Base-by-base conservation (phyloP, 495 filamentous ascomycete species). In the Chaetomium tenue region DNA sequence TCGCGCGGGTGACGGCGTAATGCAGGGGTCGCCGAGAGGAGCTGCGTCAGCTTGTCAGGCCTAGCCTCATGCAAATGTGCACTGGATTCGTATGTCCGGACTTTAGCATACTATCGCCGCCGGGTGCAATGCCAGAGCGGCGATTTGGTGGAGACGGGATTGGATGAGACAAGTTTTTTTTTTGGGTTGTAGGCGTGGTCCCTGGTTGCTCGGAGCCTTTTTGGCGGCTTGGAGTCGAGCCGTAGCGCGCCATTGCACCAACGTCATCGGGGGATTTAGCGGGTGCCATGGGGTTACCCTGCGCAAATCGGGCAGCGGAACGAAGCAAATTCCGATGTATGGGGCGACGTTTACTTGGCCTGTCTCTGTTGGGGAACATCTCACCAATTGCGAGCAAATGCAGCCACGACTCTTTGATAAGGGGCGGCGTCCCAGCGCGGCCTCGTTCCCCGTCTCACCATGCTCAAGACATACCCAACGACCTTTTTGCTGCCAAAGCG, bases 391-490 rank as follows among this genome's bases (percentile, higher is more conserved):
- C 33, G 47, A 56, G 33, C 54, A 56, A 56, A 61, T 65, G 55
- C 60, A 26, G 57, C 46, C 46, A 50, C 46, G 23, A 12, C 54
- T 61, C 48, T 37, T 37, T 59, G 40, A 54, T 42, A 72, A 71
- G 66, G 66, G 66, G 60, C 58, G 58, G 30, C 55, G 64, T 65
- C 67, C 64, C 62, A 48, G 46, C 64, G 59, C 55, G 51, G 54
- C 47, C 33, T 61, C 33, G 51, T 44, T 51, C 59, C 33, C 52
- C 26, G 59, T 58, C 39, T 39, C 68, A 67, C 28, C 53, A 75
- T 75, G 73, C 70, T 74, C 68, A 75, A 74, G 59, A 72, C 62
- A 47, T 63, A 68, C 22, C 61, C 69, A 12, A 63, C 68, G 15
- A 33, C 66, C 8, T 52, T 68, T 28, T 39, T 68, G 2, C 51